Evolutionary conservation across 73 alveolate genomes (phyloP), one percentile per base, ranked within the genome.

Genomic region (Paramecium sonneborni): DNA sequence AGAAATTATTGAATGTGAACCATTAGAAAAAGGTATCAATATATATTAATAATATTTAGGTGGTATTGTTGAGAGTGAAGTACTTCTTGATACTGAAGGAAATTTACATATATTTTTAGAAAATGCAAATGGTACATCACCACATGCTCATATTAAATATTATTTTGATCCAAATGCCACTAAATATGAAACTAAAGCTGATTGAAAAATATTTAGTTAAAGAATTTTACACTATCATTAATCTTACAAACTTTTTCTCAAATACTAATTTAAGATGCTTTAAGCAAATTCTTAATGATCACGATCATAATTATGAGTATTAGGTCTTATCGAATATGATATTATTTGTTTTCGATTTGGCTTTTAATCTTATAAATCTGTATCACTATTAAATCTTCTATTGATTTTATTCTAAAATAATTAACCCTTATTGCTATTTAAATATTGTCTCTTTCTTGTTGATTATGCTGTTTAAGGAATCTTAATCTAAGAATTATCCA

Each of bases 81-180:
- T 95, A 3, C 79, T 96, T 70, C 93, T 97, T 18, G 99, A 97
- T 92, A 94, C 94, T 89, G 97, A 96, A 39, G 99, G 99, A 18
- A 95, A 95, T 72, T 91, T 97, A 85, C 99, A 97, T 93, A 67
- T 97, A 84, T 97, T 97, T 74, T 85, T 96, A 41, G 99, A 97
- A 92, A 96, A 96, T 93, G 97, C 97, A 34, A 92, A 93, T 93
- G 99, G 99, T 5, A 97, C 99, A 35, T 92, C 99, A 56, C 99
- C 99, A 23, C 99, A 98, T 55, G 86, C 85, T 69, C 99, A 97
- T 93, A 88, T 88, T 14, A 88, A 88, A 72, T 88, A 88, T 44
- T 88, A 69, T 41, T 88, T 62, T 28, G 94, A 88, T 28, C 94
- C 94, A 26, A 70, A 88, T 44, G 94, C 94, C 4, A 72, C 89